Conservation (phyloP, 306 rosid species). For the Phaseolus lunatus region DNA sequence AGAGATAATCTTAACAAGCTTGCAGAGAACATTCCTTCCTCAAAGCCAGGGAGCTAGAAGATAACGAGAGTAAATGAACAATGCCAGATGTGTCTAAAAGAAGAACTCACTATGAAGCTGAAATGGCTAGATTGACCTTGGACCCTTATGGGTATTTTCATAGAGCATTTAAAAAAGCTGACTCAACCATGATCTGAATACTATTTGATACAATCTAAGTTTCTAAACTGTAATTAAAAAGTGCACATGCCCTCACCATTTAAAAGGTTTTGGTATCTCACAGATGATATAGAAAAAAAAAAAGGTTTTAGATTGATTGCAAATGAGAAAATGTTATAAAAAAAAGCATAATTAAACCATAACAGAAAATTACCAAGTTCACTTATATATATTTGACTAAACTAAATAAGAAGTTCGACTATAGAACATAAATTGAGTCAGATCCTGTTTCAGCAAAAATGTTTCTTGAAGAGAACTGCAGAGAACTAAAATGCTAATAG, state of each 20-base stretch:
- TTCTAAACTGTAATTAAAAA: constrained; percentile 11
- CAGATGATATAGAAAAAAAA: background rate
- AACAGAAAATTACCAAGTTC: background rate
- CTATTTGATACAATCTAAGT: background rate
- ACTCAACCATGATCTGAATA: constrained; percentile 26
- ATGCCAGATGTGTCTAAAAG: background rate
- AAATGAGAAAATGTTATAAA: constrained; percentile 11
- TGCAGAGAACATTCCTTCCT: background rate
- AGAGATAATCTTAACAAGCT: constrained; percentile 3
- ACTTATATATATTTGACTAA: background rate
- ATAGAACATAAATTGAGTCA: background rate
- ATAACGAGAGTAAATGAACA: constrained; percentile 14
- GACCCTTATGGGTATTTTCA: background rate
- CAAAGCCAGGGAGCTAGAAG: background rate
- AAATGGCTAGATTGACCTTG: constrained; percentile 9
- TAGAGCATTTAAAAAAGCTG: constrained; percentile 1
- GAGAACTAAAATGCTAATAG: constrained; percentile 4
- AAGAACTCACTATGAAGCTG: constrained; percentile 12
- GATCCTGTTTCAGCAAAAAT: background rate
- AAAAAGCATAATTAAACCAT: background rate
- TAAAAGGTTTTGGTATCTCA: background rate
- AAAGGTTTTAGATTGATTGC: background rate
- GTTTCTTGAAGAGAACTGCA: constrained; percentile 15
- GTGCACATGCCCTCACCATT: background rate
- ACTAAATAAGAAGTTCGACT: background rate